phyloP scores from a whole-genome alignment of 1,139 yeast species.

The Blastobotrys ciferrii region DNA sequence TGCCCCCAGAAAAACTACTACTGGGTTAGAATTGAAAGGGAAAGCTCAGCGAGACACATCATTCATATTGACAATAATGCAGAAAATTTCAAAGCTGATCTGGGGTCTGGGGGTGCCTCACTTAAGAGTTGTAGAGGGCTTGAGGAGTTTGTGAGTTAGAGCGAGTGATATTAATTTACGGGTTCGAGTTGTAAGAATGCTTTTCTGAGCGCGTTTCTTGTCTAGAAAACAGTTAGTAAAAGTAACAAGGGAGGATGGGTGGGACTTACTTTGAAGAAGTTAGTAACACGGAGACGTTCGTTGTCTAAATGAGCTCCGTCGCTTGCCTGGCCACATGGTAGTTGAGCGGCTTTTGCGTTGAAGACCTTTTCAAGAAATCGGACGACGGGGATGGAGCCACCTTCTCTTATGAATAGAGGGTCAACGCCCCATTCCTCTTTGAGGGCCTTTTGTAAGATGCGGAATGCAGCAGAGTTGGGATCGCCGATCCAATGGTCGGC shows the following conservation, averaged over 20 bases:
- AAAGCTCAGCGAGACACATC: too few species aligned
- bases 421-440: conserved; percentile 60
- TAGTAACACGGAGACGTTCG: conserved; percentile 76
- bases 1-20: too few species aligned
- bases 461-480: conserved; percentile 69
- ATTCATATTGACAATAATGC: too few species aligned
- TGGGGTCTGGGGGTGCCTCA: too few species aligned
- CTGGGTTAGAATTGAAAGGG: too few species aligned
- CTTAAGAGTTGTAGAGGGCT: too few species aligned
- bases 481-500: conserved; percentile 98
- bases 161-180: neutral
- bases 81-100: too few species aligned
- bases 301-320: conserved; percentile 92
- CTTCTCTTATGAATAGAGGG: conserved; percentile 88
- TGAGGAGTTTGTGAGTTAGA: too few species aligned
- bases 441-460: conserved; percentile 59
- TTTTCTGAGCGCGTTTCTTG: conserved; percentile 7
- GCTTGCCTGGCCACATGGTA: conserved; percentile 94
- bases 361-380: conserved; percentile 79
- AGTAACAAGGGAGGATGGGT: too few species aligned
- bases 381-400: conserved; percentile 93
- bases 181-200: conserved; percentile 6
- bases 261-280: conserved; percentile 55
- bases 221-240: neutral
- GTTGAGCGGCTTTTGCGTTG: conserved; percentile 86